Conservation (phyloP, 345 rosid species). For the Corchorus olitorius region DNA sequence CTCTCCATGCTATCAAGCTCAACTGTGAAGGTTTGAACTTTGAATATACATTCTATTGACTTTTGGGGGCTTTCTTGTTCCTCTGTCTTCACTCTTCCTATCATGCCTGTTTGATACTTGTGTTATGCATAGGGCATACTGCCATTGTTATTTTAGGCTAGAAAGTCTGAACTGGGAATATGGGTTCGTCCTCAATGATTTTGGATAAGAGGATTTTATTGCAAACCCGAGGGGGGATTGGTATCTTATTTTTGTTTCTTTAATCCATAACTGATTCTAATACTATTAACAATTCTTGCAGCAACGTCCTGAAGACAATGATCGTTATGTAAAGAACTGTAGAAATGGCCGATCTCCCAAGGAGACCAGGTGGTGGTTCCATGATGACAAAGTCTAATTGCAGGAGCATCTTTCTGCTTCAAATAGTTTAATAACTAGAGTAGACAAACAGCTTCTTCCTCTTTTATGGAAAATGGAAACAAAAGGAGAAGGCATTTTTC, state of each 20-base stretch:
- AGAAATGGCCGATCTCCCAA: constrained; percentile 94
- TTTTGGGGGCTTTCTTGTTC: neutral
- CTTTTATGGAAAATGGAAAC: neutral
- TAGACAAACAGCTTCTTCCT: neutral
- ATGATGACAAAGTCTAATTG: constrained; percentile 83
- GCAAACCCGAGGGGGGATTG: neutral
- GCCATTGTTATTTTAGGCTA: neutral
- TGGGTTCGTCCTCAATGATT: constrained; percentile 9
- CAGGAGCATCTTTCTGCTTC: constrained; percentile 5
- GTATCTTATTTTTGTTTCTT: neutral
- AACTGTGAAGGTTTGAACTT: constrained; percentile 68
- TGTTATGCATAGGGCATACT: neutral
- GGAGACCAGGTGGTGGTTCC: constrained; percentile 99
- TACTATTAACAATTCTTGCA: constrained; percentile 40
- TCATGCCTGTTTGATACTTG: neutral
- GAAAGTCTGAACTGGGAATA: neutral
- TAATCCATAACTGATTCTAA: neutral
- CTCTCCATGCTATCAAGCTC: constrained; percentile 99
- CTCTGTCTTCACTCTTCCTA: neutral
- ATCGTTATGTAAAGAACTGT: constrained; percentile 95
- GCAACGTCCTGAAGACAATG: constrained; percentile 97
- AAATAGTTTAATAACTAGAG: neutral
- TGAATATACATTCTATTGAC: neutral
- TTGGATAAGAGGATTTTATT: neutral
- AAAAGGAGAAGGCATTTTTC: constrained; percentile 9